A percentile compares a stretch with the other conserved stretches of the same genome.
Evolutionary conservation across 2,329 filamentous ascomycete genomes (phyloP).

Genomic region (Daldinia sp.): DNA sequence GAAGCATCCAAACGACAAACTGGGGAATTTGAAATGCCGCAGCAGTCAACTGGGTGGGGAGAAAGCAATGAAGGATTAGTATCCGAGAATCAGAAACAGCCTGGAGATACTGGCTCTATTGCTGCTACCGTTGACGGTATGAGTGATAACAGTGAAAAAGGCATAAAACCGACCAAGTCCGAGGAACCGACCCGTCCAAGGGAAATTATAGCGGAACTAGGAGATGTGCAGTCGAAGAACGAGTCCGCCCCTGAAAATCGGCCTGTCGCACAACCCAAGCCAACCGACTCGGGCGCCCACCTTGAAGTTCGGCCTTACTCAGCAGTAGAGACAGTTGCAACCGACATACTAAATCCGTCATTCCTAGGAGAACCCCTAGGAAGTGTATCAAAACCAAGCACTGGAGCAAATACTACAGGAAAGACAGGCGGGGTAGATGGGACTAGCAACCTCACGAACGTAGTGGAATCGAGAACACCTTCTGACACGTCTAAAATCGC

Average conservation of each 20-base stretch:
- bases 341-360: slow-evolving; percentile 46
- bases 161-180: slow-evolving; percentile 44
- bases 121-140: slow-evolving; percentile 69
- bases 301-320: slow-evolving; percentile 42
- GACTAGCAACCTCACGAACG: slow-evolving; percentile 33
- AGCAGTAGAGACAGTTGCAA: slow-evolving; percentile 48
- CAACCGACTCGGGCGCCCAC: slow-evolving; percentile 12
- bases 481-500: slow-evolving; percentile 41
- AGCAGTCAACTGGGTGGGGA: slow-evolving; percentile 40
- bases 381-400: slow-evolving; percentile 42
- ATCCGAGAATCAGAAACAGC: slow-evolving; percentile 47
- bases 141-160: slow-evolving; percentile 58
- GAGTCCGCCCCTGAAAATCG: slow-evolving; percentile 25
- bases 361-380: slow-evolving; percentile 35
- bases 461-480: slow-evolving; percentile 36
- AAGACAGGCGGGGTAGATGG: slow-evolving; percentile 39
- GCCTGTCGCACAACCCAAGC: slow-evolving; percentile 22
- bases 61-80: slow-evolving; percentile 63
- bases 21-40: slow-evolving; percentile 38
- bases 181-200: slow-evolving; percentile 50
- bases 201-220: slow-evolving; percentile 57
- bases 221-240: slow-evolving; percentile 37
- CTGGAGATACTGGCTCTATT: slow-evolving; percentile 64
- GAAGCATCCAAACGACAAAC: slow-evolving; percentile 47
- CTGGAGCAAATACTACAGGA: slow-evolving; percentile 33